Base-by-base conservation (phyloP, 176 grass and related monocot species). In the Rhipidocladum racemiflorum region DNA sequence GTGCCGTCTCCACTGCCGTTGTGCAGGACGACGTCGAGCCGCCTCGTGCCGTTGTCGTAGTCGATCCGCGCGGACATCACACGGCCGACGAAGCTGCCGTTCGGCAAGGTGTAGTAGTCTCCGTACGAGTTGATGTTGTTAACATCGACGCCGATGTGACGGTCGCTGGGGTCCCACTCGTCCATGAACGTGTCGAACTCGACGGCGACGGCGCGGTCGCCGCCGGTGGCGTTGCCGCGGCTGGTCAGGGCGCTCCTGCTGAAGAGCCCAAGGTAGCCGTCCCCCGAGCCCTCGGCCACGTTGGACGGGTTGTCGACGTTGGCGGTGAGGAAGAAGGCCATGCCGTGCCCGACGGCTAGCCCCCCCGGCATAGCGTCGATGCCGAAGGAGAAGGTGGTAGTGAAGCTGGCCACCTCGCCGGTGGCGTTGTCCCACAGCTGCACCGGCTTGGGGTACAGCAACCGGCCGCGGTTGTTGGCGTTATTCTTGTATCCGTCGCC, bases 261-360 rank as follows among this genome's bases (percentile, higher is more conserved):
- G 62, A 84, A 15, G 62, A 84, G 82, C 17, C 61, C 72, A 0
- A 76, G 82, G 50, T 27, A 84, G 36, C 82, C 72, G 38, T 62
- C 82, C 3, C n/a, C 6, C 12, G 82, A 67, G 18, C 5, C 82
- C 12, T 17, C 0, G 25, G 82, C 61, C 5, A 76, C 1, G 38
- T 0, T 12, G 28, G 72, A 15, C 16, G 72, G 17, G 38, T 0
- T 38, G 25, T 1, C 0, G 15, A 71, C 15, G 7, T 30, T 24
- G 24, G 68, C 45, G 14, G 68, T 74, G 18, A 84, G 49, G 62
- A 84, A 84, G 82, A 84, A 84, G 36, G 82, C 25, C 72, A 84
- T 84, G 72, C 82, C 82, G 13, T 84, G 23, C 24, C 25, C 68
- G 25, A 71, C 43, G 43, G 44, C 14, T 25, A 18, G 43, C 68